Conservation (phyloP, 2,329 filamentous ascomycete species). For the Tolypocladium ovalisporum region DNA sequence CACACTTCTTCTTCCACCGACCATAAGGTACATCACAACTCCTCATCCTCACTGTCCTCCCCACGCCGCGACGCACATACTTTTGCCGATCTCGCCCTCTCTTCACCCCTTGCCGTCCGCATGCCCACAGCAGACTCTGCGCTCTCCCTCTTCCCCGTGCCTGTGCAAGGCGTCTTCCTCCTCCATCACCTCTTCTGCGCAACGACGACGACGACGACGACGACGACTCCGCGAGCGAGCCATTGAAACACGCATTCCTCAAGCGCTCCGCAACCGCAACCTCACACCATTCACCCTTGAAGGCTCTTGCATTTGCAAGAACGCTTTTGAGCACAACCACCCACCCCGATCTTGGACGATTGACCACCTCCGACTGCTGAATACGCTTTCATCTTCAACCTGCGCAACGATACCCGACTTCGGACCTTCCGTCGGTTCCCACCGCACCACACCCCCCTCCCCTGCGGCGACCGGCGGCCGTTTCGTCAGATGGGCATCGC, state of each 20-base stretch:
- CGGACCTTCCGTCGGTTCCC: not conserved
- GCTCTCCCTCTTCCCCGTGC: not conserved
- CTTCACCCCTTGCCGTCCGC: not conserved
- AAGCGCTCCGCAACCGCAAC: not conserved
- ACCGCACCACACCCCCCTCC: not conserved
- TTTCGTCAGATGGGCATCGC: conserved; percentile 26
- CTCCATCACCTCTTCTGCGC: not conserved
- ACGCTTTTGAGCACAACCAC: not conserved
- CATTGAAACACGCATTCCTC: not conserved
- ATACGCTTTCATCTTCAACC: not conserved
- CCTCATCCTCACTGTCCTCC: not conserved
- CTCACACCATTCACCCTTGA: not conserved
- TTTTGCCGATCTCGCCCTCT: not conserved
- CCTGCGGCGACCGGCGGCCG: conserved; percentile 9
- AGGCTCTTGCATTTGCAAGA: not conserved
- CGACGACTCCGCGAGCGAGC: not conserved
- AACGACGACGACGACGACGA: not conserved
- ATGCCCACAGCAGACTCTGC: not conserved
- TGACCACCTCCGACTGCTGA: not conserved
- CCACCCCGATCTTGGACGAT: not conserved
- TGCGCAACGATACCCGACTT: not conserved
- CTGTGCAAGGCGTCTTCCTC: not conserved
- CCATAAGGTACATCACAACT: not conserved
- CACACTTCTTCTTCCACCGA: not conserved
- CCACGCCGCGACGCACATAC: not conserved